Evolutionary conservation across 2,329 filamentous ascomycete genomes (phyloP).

Genomic region (Decorospora gaudefroyi): DNA sequence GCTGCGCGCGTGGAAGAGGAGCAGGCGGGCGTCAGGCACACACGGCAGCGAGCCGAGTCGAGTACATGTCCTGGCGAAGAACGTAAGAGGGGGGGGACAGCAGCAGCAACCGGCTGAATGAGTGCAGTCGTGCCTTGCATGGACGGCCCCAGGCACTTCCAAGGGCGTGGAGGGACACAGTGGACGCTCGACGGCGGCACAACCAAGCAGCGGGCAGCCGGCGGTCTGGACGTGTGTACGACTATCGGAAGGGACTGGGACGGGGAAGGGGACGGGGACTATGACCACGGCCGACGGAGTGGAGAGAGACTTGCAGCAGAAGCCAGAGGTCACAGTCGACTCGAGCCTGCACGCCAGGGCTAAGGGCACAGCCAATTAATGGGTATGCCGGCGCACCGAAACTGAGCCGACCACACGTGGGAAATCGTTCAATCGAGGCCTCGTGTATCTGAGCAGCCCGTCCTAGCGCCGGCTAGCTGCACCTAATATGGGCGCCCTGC

Average conservation of each 20-base stretch:
- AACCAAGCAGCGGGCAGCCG: slow-evolving; percentile 30
- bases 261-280: too few relatives aligned
- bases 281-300: too few relatives aligned
- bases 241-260: slow-evolving; percentile 30
- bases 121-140: slow-evolving; percentile 47
- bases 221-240: slow-evolving; percentile 39
- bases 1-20: slow-evolving; percentile 12
- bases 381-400: slow-evolving; percentile 29
- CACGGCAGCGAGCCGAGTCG: slow-evolving; percentile 22
- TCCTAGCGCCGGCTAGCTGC: slow-evolving; percentile 47
- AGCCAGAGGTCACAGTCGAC: too few relatives aligned
- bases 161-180: slow-evolving; percentile 31
- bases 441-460: slow-evolving; percentile 45
- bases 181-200: slow-evolving; percentile 25
- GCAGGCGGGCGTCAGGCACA: slow-evolving; percentile 12
- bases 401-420: slow-evolving; percentile 43
- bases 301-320: too few relatives aligned
- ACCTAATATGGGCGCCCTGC: slow-evolving; percentile 38
- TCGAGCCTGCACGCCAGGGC: slow-evolving; percentile 27
- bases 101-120: slow-evolving; percentile 33
- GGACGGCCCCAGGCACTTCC: slow-evolving; percentile 29
- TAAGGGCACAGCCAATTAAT: slow-evolving; percentile 37
- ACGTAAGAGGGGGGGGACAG: slow-evolving; percentile 20
- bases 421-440: slow-evolving; percentile 47
- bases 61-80: slow-evolving; percentile 28